Evolutionary conservation across 2,329 filamentous ascomycete species (phyloP), one percentile per base, ranked within the genome.

Genomic region (Penicillium sumatraense): DNA sequence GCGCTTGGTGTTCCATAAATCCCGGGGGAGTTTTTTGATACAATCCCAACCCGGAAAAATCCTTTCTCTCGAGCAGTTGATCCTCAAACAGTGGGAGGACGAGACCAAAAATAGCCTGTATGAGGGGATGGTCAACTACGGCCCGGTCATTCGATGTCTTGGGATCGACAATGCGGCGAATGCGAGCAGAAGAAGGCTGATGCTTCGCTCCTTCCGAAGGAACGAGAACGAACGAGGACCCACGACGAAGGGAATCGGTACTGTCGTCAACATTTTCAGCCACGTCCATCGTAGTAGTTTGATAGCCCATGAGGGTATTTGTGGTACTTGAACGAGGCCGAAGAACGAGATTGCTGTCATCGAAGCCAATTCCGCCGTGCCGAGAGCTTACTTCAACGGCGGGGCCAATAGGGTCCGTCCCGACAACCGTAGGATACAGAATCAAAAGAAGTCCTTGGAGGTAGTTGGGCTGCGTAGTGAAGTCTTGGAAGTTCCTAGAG

Each of bases 1-100:
- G 96, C 0, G 92, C 91, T 67, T 97, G 93, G 64, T 98, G 92
- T 69, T 98, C 95, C 63, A 93, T 86, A 67, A 96, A 96, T 0
- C 93, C 93, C 0, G 95, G 91, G 1, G 96, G 95, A 0, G 93
- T 89, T 70, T 95, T 96, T 50, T 90, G 79, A 67, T 91, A 96
- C 9, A 99, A 77, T 0, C 89, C 87, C 50, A 99, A 89, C 0
- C 95, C 93, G 2, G 88, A 82, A 68, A 98, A 99, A 50, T 99
- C 95, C 70, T 96, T 96, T 23, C 91, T 87, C 26, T 83, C 83
- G 38, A 96, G 84, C 0, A 98, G 78, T 64, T 98, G 91, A 65
- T 97, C 93, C 47, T 89, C 83, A 67, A 96, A 96, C 0, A 97
- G 86, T 18, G 83, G 84, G 46, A 95, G 81, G 2, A 93, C 83